These are phyloP conservation scores for Sporothrix mexicana DNA, from an alignment of 2,329 filamentous ascomycete species.

Conservation along the genomic window DNA sequence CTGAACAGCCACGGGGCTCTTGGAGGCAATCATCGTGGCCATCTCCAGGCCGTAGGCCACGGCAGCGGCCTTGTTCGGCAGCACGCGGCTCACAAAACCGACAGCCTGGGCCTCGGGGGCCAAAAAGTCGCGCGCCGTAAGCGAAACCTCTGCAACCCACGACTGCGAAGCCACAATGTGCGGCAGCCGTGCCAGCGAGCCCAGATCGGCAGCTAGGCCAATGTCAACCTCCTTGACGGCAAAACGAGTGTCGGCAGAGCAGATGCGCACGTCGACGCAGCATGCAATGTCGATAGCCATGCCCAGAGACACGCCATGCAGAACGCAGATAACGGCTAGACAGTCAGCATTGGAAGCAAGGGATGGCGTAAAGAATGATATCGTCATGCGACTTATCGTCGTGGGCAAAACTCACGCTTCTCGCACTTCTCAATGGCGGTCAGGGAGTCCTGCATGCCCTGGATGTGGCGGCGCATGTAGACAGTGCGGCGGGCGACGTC, in stretches of 20 bases:
- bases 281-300: slow-evolving; percentile 76
- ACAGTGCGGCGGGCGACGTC: slow-evolving; percentile 72
- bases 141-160: slow-evolving; percentile 80
- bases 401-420: slow-evolving; percentile 66
- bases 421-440: slow-evolving; percentile 81
- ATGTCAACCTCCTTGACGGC: slow-evolving; percentile 84
- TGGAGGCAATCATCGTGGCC: slow-evolving; percentile 70
- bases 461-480: slow-evolving; percentile 69
- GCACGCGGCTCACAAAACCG: slow-evolving; percentile 72
- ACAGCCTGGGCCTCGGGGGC: slow-evolving; percentile 71
- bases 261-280: slow-evolving; percentile 73
- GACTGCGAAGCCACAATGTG: slow-evolving; percentile 72
- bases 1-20: slow-evolving; percentile 87
- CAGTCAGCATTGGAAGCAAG: background rate
- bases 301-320: slow-evolving; percentile 80
- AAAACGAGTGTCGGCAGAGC: slow-evolving; percentile 64
- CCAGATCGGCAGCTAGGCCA: slow-evolving; percentile 79
- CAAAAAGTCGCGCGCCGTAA: slow-evolving; percentile 72
- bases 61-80: slow-evolving; percentile 66
- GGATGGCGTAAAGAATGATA: background rate
- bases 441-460: slow-evolving; percentile 81
- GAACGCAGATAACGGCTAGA: slow-evolving; percentile 76
- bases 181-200: slow-evolving; percentile 74
- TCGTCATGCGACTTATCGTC: too few species aligned
- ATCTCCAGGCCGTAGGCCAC: slow-evolving; percentile 67